Evolutionary conservation across 225 moss, liverwort and hornwort genomes (phyloP), one percentile per base, ranked within the genome.

Genomic region (Marchantia polymorpha): DNA sequence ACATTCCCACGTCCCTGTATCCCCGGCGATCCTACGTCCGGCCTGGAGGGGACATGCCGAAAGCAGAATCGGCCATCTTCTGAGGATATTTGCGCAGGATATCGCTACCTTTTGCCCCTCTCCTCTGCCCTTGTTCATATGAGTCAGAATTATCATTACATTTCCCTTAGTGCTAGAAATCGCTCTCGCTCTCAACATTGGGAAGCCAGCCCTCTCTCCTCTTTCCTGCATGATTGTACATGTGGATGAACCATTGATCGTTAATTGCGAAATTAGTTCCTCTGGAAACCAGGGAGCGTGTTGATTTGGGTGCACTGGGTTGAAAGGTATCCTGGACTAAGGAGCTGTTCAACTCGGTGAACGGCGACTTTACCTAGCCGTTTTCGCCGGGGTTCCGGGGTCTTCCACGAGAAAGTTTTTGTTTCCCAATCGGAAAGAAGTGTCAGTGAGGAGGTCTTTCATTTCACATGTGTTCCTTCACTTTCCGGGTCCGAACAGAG

Each of bases 51-150:
- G 73, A 64, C 23, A 25, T 46, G 7, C 54, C 82, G 27, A 90
- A 74, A 76, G 52, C 85, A 6, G 93, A 90, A 12, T 90, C 90
- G 49, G 86, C 88, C 20, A 84, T 88, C 55, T 90, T 90, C 80
- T 90, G 75, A 82, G 29, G 6, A 16, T 58, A 7, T 12, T 14
- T 47, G 46, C 10, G 12, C 13, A 0, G 22, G 30, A 64, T 22
- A 1, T 3, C 51, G 51, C 9, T 22, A 8, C 48, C 49, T 52
- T 73, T 73, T 11, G 13, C 23, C 53, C 52, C 10, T 22, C 27
- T 76, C 39, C 47, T 46, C 54, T 30, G 55, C 31, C 58, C 76
- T 60, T 63, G 76, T 76, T 20, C 55, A 52, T 51, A 74, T 13
- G 10, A 12, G 72, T 51, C n/a, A 49, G 50, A 22, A 19, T 72